phyloP scores from a whole-genome alignment of 106 monocot genomes.

The Vanilla planifolia region DNA sequence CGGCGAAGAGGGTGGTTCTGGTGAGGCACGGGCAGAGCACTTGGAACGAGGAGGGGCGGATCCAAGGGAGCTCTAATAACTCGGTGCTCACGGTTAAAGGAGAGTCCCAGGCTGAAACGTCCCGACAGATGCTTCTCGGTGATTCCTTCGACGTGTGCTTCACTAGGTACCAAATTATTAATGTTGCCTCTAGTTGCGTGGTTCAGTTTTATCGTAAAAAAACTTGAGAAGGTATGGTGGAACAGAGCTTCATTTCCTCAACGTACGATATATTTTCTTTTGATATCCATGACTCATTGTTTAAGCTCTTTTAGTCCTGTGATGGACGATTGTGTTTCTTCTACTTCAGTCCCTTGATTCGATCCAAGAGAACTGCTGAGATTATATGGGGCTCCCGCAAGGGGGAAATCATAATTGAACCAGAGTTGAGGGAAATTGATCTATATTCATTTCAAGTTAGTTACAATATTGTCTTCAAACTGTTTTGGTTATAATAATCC shows the following conservation, averaged over 20 bases:
- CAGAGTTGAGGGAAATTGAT: slow-evolving; percentile 87
- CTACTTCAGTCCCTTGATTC: slow-evolving; percentile 53
- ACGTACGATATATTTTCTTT: too few species aligned
- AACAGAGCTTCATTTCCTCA: neutral
- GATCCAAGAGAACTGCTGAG: slow-evolving; percentile 88
- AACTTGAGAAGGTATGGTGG: too few species aligned
- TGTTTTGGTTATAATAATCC: neutral
- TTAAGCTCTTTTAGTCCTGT: slow-evolving; percentile 3
- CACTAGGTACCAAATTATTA: slow-evolving; percentile 73
- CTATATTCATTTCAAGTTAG: slow-evolving; percentile 93
- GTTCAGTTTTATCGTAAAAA: too few species aligned
- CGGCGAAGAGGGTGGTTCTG: slow-evolving; percentile 86
- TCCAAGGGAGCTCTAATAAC: slow-evolving; percentile 90
- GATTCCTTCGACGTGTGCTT: slow-evolving; percentile 96
- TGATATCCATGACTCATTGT: neutral
- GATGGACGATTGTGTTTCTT: neutral
- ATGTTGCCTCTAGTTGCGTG: too few species aligned
- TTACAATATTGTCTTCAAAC: neutral
- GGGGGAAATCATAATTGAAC: slow-evolving; percentile 48
- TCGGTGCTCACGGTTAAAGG: slow-evolving; percentile 90
- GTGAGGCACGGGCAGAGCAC: slow-evolving; percentile 99
- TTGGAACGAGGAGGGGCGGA: slow-evolving; percentile 95
- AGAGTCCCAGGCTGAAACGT: slow-evolving; percentile 82
- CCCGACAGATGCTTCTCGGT: slow-evolving; percentile 76
- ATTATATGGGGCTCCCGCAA: slow-evolving; percentile 72